Evolutionary conservation across 306 rosid genomes (phyloP), one percentile per base, ranked within the genome.

Genomic region (Casuarina cunninghamiana): DNA sequence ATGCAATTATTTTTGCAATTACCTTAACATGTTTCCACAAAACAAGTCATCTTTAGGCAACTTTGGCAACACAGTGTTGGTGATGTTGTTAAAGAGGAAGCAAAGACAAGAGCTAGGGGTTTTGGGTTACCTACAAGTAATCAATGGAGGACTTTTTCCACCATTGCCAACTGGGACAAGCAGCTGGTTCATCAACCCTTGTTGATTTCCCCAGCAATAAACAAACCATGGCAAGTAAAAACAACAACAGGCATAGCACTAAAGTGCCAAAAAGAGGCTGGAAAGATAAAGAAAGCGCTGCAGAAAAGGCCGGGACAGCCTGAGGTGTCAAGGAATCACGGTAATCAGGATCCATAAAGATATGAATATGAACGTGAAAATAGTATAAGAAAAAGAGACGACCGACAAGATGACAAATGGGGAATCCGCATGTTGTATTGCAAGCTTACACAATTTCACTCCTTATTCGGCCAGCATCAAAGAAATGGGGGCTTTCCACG

Each of bases 291-390:
- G 62, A 49, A 69, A 13, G 55, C 3, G 71, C 10, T 42, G 7
- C 66, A 26, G 32, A 50, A 44, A 66, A 72, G 70, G 76, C 50
- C 43, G 45, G 42, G n/a, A 26, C 38, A 53, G 5, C 60, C 13
- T 67, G 78, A 67, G 11, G 79, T 74, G 74, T 80, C 79, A 10
- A 6, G 71, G 77, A 78, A 82, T 72, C 84, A 79, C 63, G 71
- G 69, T 79, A 71, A 58, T 53, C 35, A 44, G 19, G 0, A 65
- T 60, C 35, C 54, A 21, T 44, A 45, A 85, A 71, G 77, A 77
- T 79, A 61, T 83, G 57, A 72, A 58, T 26, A 26, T 72, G 83
- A 75, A 69, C 75, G 79, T 65, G 45, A 9, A 75, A 76, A 75
- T 79, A 77, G 54, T 26, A 72, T n/a, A 79, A 72, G 54, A 53